Base-by-base conservation (phyloP, 805 yeast species). In the Ogataea populi-albae region DNA sequence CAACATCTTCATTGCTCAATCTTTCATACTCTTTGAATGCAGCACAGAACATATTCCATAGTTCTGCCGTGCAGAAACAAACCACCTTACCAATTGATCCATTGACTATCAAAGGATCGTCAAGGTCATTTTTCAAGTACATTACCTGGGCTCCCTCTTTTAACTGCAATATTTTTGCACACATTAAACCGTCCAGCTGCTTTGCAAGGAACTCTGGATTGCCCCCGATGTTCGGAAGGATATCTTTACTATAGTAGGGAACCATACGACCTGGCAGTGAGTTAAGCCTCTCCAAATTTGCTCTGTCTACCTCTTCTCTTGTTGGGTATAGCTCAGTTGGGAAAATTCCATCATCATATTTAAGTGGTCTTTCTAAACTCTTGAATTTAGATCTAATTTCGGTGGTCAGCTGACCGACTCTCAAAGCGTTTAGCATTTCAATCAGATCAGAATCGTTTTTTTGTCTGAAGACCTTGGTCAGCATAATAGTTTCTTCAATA, bases 301-400 rank as follows among this genome's bases (percentile, higher is more conserved):
- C 86, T 6, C 60, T 43, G 27, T 84, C 88, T 5, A 93, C 99
- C 55, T 93, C 96, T 17, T 66, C 61, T 48, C 97, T 73, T 0
- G 96, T 86, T 1, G 97, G 86, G 50, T 77, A 93, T 29, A 93
- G 63, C 56, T 88, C 96, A 0, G 98, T 87, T 3, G 99, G 96
- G 29, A 70, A 77, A 7, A 93, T 77, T 0, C 91, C 95, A 54
- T 85, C 95, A 1, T 71, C 69, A 44, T 81, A 77, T 0, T 43
- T 34, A 1, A 84, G 72, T 1, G 67, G 64, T 43, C 95, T 68
- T n/a, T 71, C 62, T n/a, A 89, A 65, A 5, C 59, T 52, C 24
- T 56, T 52, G 43, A 91, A 79, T 28, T 71, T 65, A 0, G 38
- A 35, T 1, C 69, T 65, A 22, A 86, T 70, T 10, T 64, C 66